Conservation (phyloP, 176 grass and related monocot genomes). For the Lolium perenne region DNA sequence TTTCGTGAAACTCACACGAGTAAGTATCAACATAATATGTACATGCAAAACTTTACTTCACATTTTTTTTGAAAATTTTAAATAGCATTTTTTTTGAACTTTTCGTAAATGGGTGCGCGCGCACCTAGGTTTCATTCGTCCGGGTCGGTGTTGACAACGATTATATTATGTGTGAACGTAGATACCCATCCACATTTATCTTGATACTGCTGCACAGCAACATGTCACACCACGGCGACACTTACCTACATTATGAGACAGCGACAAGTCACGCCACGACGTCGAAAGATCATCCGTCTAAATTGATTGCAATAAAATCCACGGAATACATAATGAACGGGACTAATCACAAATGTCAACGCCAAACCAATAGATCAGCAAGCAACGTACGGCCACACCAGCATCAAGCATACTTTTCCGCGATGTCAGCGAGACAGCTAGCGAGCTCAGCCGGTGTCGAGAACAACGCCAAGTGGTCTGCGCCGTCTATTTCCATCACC, state of each 20-base stretch:
- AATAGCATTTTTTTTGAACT: too few relatives aligned
- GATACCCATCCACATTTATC: not conserved
- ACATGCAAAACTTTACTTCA: too few relatives aligned
- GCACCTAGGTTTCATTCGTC: too few relatives aligned
- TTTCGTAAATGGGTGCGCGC: too few relatives aligned
- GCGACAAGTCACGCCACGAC: not conserved
- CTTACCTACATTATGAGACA: not conserved
- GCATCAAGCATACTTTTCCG: not conserved
- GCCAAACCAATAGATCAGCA: not conserved
- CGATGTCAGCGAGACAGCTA: slow-evolving; percentile 46
- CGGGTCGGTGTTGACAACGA: not conserved
- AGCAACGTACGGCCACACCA: too few relatives aligned
- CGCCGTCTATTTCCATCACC: slow-evolving; percentile 54
- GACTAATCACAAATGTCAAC: not conserved
- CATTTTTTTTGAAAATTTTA: too few relatives aligned
- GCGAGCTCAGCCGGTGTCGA: slow-evolving; percentile 53
- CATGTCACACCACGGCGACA: not conserved
- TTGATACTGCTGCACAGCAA: not conserved
- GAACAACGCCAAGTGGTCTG: slow-evolving; percentile 74
- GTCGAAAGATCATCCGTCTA: not conserved
- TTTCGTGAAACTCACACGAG: too few relatives aligned
- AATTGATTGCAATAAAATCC: not conserved
- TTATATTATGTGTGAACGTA: not conserved
- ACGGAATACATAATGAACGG: not conserved
- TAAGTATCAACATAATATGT: too few relatives aligned